Percentiles rank a stretch among this genome's conserved stretches.
Conservation (phyloP, 495 filamentous ascomycete species). For the Daldinia caldariorum region DNA sequence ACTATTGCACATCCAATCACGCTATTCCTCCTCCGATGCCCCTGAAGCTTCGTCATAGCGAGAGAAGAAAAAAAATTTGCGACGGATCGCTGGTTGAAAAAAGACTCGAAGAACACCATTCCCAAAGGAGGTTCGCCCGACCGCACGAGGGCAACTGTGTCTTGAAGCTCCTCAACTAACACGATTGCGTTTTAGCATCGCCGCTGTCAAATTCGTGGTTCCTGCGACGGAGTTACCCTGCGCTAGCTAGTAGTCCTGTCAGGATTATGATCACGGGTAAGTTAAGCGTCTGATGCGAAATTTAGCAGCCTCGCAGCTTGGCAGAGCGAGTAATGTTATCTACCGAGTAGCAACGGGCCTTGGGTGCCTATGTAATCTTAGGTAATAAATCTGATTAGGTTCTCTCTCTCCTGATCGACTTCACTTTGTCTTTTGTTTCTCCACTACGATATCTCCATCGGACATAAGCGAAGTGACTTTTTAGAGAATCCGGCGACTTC, state of each 20-base stretch:
- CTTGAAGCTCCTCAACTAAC: constrained; percentile 18
- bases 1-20: constrained; percentile 5
- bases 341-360: background rate
- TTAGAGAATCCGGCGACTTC: background rate
- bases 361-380: background rate
- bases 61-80: background rate
- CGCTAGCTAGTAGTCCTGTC: background rate
- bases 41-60: constrained; percentile 38
- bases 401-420: background rate
- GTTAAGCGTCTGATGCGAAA: background rate
- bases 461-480: background rate
- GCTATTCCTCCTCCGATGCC: background rate
- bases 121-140: constrained; percentile 27
- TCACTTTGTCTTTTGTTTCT: background rate
- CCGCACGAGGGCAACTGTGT: constrained; percentile 26
- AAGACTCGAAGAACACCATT: constrained; percentile 18
- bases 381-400: background rate
- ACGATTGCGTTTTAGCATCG: background rate
- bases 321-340: background rate
- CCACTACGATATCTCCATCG: constrained; percentile 5
- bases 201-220: background rate
- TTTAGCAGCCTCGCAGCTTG: background rate
- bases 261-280: constrained; percentile 12
- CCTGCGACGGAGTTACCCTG: background rate
- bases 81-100: constrained; percentile 27